Evolutionary conservation across 1,284 basidiomycete genomes (phyloP).

Genomic region (Caloboletus inedulis): DNA sequence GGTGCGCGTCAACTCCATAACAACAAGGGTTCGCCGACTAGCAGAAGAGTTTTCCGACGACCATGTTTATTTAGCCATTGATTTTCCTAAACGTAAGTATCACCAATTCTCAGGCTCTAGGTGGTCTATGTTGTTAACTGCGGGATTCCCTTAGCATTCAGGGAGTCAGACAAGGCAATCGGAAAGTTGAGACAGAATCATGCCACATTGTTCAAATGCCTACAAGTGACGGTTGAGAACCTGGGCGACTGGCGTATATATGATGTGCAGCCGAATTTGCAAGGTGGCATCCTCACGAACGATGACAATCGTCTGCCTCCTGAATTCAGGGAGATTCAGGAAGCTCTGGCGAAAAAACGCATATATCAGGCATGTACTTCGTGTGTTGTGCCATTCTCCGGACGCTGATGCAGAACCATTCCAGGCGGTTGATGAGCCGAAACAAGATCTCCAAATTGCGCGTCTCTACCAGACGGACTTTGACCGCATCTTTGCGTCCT

Average conservation of each 20-base stretch:
- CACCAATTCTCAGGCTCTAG: not conserved
- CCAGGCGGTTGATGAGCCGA: not conserved
- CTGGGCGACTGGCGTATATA: not conserved
- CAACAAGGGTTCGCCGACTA: not conserved
- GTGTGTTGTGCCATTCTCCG: not conserved
- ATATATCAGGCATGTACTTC: not conserved
- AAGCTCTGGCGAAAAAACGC: not conserved
- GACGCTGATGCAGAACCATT: not conserved
- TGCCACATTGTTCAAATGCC: not conserved
- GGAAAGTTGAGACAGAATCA: not conserved
- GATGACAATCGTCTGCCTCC: not conserved
- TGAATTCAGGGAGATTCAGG: not conserved
- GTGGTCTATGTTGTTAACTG: not conserved
- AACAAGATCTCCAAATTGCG: not conserved
- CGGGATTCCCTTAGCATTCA: not conserved
- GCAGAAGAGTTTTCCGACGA: rapidly evolving
- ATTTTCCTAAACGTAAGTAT: not conserved
- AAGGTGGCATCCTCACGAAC: not conserved
- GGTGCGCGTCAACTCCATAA: rapidly evolving
- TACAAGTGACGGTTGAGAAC: not conserved
- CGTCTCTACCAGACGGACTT: not conserved
- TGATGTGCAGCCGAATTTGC: not conserved
- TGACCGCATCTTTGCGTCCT: not conserved
- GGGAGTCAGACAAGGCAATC: not conserved
- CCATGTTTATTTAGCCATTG: not conserved